Base-by-base conservation (phyloP, 192 early-diverging fungal genomes). In the Ambispora gerdemannii region DNA sequence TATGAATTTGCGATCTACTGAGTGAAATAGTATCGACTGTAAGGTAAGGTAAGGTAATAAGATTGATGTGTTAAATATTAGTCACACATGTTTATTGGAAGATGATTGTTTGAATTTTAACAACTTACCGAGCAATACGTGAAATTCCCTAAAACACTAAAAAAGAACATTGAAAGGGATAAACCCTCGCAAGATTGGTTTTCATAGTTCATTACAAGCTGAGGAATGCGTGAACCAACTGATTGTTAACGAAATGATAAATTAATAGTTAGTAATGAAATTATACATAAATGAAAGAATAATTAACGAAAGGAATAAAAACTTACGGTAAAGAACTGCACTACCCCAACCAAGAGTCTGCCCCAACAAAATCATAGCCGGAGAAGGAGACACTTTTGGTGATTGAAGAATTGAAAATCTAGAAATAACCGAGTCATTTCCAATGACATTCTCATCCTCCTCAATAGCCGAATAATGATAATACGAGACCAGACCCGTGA, bases 91-190 rank as follows among this genome's bases (percentile, higher is more conserved):
- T n/a, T n/a, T n/a, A n/a, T n/a, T n/a, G n/a, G n/a, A n/a, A n/a
- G n/a, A n/a, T n/a, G n/a, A n/a, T n/a, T n/a, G n/a, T n/a, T n/a
- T n/a, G n/a, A n/a, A n/a, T n/a, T n/a, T n/a, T n/a, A n/a, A n/a
- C n/a, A n/a, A n/a, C 70, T 63, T 76, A 82, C 84, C 67, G 67
- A 75, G 32, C 61, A 78, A 63, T 76, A 90, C 6, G 85, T 75
- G 13, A 87, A 62, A 74, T 95, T 95, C 13, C 93, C 93, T 67
- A 93, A 60, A 32, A 92, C 87, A 22, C 86, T 85, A 77, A 90
- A 92, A n/a, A 85, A 67, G 79, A 95, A 95, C 91, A 95, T 93
- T 50, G 80, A 83, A 3, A 90, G 67, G n/a, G 88, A 88, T 49
- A 95, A 80, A 2, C 93, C 93, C 72, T 92, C 92, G 19, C 87